phyloP scores from a whole-genome alignment of 2,329 filamentous ascomycete species.

The Bertia moriformis region DNA sequence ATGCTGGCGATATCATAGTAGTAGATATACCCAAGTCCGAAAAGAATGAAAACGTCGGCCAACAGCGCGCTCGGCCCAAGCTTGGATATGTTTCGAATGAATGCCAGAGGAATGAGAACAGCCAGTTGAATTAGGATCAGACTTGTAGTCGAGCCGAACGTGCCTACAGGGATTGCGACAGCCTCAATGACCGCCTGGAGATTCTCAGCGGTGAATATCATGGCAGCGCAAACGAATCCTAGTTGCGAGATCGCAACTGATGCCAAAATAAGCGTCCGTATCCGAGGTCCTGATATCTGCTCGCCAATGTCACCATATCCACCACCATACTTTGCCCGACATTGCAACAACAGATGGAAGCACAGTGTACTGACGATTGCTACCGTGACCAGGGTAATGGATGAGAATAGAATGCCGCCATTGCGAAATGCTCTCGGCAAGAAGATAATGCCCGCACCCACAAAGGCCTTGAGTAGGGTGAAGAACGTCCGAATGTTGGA shows the following conservation, averaged over 20 bases:
- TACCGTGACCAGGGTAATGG: conserved; percentile 49
- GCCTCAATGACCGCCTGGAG: conserved; percentile 45
- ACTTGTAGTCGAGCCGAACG: conserved; percentile 30
- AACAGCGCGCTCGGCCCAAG: conserved; percentile 55
- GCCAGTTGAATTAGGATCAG: conserved; percentile 55
- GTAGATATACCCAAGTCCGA: conserved; percentile 62
- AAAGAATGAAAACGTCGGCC: conserved; percentile 58
- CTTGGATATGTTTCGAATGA: conserved; percentile 64
- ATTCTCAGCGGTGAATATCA: conserved; percentile 68
- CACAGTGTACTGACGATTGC: conserved; percentile 54
- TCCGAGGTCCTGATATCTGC: conserved; percentile 44
- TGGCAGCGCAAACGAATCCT: conserved; percentile 63
- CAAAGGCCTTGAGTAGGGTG: conserved; percentile 64
- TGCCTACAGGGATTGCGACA: conserved; percentile 35
- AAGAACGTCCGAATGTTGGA: conserved; percentile 55
- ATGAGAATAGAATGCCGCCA: conserved; percentile 63
- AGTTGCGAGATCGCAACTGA: conserved; percentile 65
- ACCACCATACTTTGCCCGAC: conserved; percentile 46
- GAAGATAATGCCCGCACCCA: conserved; percentile 73
- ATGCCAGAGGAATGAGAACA: conserved; percentile 49
- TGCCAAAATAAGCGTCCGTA: conserved; percentile 50
- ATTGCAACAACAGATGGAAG: conserved; percentile 58
- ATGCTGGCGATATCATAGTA: conserved; percentile 50
- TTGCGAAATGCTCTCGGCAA: conserved; percentile 68
- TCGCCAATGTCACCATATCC: conserved; percentile 64